phyloP scores from a whole-genome alignment of 306 rosid species.

The Lagenaria siceraria region DNA sequence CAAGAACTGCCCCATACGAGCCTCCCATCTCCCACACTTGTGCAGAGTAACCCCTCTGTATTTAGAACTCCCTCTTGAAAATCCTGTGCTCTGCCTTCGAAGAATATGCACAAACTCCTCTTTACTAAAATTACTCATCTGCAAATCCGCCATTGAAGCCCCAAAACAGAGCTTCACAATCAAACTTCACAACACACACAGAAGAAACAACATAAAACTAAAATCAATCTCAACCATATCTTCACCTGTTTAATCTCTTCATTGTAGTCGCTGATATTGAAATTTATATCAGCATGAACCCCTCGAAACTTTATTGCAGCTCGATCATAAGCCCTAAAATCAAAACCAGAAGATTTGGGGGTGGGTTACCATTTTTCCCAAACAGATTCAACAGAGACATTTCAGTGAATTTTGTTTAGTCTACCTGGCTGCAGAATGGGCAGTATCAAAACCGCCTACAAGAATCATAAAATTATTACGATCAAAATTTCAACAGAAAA shows the following conservation, averaged over 20 bases:
- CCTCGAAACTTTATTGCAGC: slow-evolving; percentile 95
- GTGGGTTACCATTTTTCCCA: background rate
- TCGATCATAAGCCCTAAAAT: slow-evolving; percentile 78
- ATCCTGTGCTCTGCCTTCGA: slow-evolving; percentile 89
- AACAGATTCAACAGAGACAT: background rate
- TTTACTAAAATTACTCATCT: slow-evolving; percentile 75
- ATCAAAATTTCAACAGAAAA: background rate
- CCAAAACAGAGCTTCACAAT: background rate
- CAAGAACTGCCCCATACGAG: slow-evolving; percentile 95
- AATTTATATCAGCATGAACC: slow-evolving; percentile 80
- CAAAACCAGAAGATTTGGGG: background rate
- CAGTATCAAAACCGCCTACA: slow-evolving; percentile 86
- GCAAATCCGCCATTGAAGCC: slow-evolving; percentile 6
- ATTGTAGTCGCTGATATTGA: slow-evolving; percentile 56
- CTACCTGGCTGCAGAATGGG: slow-evolving; percentile 86
- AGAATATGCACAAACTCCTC: slow-evolving; percentile 86
- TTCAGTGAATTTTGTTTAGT: background rate
- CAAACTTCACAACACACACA: background rate
- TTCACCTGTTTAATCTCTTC: slow-evolving; percentile 81
- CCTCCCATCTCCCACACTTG: slow-evolving; percentile 97
- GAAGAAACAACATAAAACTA: background rate
- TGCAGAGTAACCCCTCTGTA: slow-evolving; percentile 90
- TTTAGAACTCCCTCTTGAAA: slow-evolving; percentile 84
- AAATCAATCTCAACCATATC: background rate
- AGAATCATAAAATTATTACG: background rate